Base-by-base conservation (phyloP, 345 rosid species). In the Gossypium rotundifolium region DNA sequence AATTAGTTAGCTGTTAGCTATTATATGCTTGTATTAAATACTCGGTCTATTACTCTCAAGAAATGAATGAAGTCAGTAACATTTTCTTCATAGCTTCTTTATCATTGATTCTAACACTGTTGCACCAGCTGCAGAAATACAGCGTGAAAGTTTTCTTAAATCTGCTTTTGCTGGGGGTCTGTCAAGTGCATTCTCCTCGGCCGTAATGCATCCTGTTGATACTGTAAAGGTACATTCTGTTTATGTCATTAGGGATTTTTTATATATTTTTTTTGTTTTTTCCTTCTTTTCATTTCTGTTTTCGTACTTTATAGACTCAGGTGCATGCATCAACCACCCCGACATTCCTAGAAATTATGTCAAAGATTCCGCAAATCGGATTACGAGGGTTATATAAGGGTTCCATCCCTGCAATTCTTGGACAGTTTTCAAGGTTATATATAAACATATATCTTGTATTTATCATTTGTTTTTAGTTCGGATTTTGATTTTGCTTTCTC, bases 131-230 rank as follows among this genome's bases (percentile, higher is more conserved):
- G 87, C 88, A 78, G 90, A 86, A 74, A 82, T 91, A 64, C 96
- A 88, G 77, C 86, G 93, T 72, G 97, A 91, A 84, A 92, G 89
- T 82, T 97, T 95, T 82, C 81, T 95, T 58, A 88, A 85, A 82
- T 90, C 99, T 74, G 99, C 98, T 63, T 82, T 95, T 84, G 96
- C 98, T 11, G 97, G 99, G 66, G 98, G 98, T 60, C 88, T 93
- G 66, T 89, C 99, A 44, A 88, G 94, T 85, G 99, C 98, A 74
- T 90, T 95, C 75, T 95, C 98, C 58, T 81, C 91, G 76, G 81
- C 90, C 68, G 67, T 95, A 57, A 75, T 95, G 98, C 93, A 92
- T 79, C 98, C 98, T 4, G 82, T 92, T 73, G 98, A 94, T 81
- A 88, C 97, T 40, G 82, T 95, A 76, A 93, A 93, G 92, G 99